phyloP scores from a whole-genome alignment of 2,329 filamentous ascomycete genomes.

The Capronia americana region DNA sequence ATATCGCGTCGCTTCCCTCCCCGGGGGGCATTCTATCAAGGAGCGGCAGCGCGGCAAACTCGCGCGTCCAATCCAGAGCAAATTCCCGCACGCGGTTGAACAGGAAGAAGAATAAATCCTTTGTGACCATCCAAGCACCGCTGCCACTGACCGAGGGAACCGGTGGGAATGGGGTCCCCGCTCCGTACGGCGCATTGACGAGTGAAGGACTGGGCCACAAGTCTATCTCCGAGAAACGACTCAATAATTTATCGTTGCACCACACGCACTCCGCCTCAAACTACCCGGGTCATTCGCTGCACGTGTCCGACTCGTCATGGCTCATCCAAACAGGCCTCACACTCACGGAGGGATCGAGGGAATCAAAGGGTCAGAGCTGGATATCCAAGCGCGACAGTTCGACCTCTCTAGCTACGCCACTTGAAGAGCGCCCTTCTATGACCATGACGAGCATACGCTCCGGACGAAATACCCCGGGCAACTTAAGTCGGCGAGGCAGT shows the following conservation, averaged over 20 bases:
- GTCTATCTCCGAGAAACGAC: conserved; percentile 14
- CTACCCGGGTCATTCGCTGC: conserved; percentile 5
- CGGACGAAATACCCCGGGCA: conserved; percentile 32
- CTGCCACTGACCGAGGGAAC: conserved; percentile 7
- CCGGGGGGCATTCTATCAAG: conserved; percentile 37
- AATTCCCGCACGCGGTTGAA: conserved; percentile 33
- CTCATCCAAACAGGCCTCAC: conserved; percentile 64
- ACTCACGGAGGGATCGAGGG: conserved; percentile 62
- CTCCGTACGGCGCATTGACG: conserved; percentile 33
- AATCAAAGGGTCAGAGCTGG: conserved; percentile 69
- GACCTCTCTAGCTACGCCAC: conserved; percentile 53
- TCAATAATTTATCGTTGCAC: conserved; percentile 16
- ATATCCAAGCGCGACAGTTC: conserved; percentile 62
- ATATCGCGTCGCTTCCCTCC: conserved; percentile 41
- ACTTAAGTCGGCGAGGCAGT: conserved; percentile 40
- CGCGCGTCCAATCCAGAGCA: conserved; percentile 29
- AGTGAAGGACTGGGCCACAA: conserved; percentile 35
- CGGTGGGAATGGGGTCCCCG: background rate
- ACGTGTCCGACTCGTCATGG: conserved; percentile 50
- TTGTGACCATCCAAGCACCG: conserved; percentile 29
- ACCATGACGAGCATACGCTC: conserved; percentile 10
- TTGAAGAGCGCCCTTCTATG: conserved; percentile 35
- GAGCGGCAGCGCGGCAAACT: conserved; percentile 20
- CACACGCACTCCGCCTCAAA: background rate
- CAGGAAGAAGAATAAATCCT: conserved; percentile 32